phyloP scores from a whole-genome alignment of 495 filamentous ascomycete genomes.

The Aspergillus bridgeri region DNA sequence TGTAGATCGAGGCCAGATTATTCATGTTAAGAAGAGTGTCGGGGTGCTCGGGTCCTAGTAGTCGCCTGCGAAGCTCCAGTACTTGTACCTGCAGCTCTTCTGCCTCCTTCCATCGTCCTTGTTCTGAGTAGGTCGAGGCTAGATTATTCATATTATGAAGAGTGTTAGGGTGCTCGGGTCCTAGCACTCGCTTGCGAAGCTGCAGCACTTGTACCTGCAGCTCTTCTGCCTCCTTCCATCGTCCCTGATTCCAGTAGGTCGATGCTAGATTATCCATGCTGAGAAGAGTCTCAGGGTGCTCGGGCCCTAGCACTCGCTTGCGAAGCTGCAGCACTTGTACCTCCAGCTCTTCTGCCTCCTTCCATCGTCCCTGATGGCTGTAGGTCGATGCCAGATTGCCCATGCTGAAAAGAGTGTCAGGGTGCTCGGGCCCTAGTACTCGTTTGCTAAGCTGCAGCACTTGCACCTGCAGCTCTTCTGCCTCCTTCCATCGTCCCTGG shows the following conservation, averaged over 20 bases:
- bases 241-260: slow-evolving; percentile 28
- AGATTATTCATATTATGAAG: slow-evolving; percentile 6
- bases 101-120: slow-evolving; percentile 8
- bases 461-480: no score
- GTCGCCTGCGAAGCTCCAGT: slow-evolving; percentile 5
- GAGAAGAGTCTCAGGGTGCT: slow-evolving; percentile 22
- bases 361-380: slow-evolving; percentile 17
- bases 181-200: slow-evolving; percentile 11
- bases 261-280: slow-evolving; percentile 30
- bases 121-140: neutral
- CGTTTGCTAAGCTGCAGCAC: no score
- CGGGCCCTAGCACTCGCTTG: slow-evolving; percentile 2
- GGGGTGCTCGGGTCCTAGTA: slow-evolving; percentile 17
- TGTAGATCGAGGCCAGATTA: no score
- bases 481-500: no score
- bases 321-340: neutral
- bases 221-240: slow-evolving; percentile 32
- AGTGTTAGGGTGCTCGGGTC: slow-evolving; percentile 12
- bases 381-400: no score
- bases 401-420: no score
- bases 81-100: slow-evolving; percentile 10
- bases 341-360: neutral
- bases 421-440: no score
- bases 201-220: slow-evolving; percentile 28
- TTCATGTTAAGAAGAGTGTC: slow-evolving; percentile 5